Percentiles rank a stretch among this genome's conserved stretches.
Conservation (phyloP, 2,329 filamentous ascomycete genomes). For the Diplodia scrobiculata region DNA sequence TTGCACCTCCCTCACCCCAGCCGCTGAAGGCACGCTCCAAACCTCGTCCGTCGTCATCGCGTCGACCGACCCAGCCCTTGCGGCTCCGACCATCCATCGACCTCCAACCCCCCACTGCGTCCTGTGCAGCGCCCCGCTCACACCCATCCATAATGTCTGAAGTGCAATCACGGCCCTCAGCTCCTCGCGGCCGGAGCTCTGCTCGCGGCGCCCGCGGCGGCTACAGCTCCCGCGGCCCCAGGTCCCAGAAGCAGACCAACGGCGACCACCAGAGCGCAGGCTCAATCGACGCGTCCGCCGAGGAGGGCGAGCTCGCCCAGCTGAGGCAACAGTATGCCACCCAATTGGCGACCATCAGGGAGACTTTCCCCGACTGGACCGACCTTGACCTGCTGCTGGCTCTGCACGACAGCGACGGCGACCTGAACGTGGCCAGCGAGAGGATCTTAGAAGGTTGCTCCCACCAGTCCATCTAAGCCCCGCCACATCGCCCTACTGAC, state of each 20-base stretch:
- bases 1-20: conserved; percentile 10
- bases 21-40: conserved; percentile 16
- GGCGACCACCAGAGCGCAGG: conserved; percentile 65
- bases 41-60: conserved; percentile 25
- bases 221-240: conserved; percentile 59
- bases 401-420: conserved; percentile 82
- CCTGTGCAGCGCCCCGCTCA: conserved; percentile 34
- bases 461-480: neutral
- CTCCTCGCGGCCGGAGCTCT: conserved; percentile 86
- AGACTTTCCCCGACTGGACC: conserved; percentile 94
- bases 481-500: conserved; percentile 34
- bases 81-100: conserved; percentile 41
- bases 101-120: conserved; percentile 36
- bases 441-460: conserved; percentile 73
- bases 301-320: conserved; percentile 87
- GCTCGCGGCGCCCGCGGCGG: conserved; percentile 79
- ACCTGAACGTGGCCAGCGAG: conserved; percentile 70
- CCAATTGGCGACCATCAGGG: conserved; percentile 80
- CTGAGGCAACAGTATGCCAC: conserved; percentile 85
- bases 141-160: conserved; percentile 75
- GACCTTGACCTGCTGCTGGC: conserved; percentile 93
- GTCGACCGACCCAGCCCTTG: conserved; percentile 32
- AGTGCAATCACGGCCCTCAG: conserved; percentile 79
- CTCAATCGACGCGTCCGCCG: conserved; percentile 65
- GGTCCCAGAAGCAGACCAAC: conserved; percentile 60